Base-by-base conservation (phyloP, 257 asterid species). In the Mentha longifolia region DNA sequence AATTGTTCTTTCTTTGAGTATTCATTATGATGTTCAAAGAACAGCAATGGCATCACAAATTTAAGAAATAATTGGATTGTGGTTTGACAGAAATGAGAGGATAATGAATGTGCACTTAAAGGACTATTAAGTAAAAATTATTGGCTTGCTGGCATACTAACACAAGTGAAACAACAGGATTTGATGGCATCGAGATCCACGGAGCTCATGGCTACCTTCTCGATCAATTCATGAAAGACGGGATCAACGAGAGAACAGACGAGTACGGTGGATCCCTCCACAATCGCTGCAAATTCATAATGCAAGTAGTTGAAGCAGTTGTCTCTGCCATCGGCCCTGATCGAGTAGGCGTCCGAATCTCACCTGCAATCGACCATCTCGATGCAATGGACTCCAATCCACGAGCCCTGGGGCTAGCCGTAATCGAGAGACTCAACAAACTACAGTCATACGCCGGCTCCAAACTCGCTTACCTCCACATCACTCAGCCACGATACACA, bases 161-260 rank as follows among this genome's bases (percentile, higher is more conserved):
- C 20, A 7, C 3, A 25, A 25, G 2, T n/a, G 28, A 64, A 64
- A 43, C 70, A 74, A 56, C 84, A 90, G 98, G 98, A 35, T 92
- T 92, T 60, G 97, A 92, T 77, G 97, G 98, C 17, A 76, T 92
- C 20, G 98, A 90, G 81, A 87, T 90, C 82, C 97, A 92, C 3
- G 96, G 95, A 46, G 99, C 99, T 41, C 99, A 94, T 5, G 97
- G 99, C 9, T 94, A 94, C 84, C 87, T 94, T 45, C 88, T 94
- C 9, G 99, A 94, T 39, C 99, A 94, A 65, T 94, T 94, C 75
- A 78, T 88, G 68, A 94, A 94, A 71, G 89, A 89, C 12, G 99
- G 97, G 17, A 94, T 94, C 87, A 94, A 91, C 19, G 90, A 91
- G 31, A 78, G 97, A 0, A 74, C 71, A n/a, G 97, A 91, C 19